phyloP scores from a whole-genome alignment of 805 yeast species.

The Starmerella gropengiesseri region DNA sequence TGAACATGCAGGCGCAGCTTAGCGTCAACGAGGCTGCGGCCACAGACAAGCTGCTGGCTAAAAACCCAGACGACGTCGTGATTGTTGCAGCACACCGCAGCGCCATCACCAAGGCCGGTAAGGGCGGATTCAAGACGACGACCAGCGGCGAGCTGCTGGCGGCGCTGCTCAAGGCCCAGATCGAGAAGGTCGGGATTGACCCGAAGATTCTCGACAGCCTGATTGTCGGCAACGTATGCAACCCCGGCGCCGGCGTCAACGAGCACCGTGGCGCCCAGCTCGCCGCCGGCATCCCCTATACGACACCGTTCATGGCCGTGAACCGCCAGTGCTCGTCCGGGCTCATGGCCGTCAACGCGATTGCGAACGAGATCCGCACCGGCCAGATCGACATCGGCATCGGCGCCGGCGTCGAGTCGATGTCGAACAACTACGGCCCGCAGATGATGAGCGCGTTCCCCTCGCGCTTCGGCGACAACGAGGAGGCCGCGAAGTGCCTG shows the following conservation, averaged over 20 bases:
- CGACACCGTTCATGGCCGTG: constrained; percentile 67
- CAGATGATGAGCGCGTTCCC: constrained; percentile 56
- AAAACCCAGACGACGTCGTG: constrained; percentile 80
- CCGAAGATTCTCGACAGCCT: constrained; percentile 66
- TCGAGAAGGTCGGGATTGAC: constrained; percentile 43
- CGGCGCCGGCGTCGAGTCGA: constrained; percentile 88
- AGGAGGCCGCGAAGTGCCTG: constrained; percentile 59
- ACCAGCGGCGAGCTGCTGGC: constrained; percentile 68
- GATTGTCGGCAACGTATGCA: constrained; percentile 82
- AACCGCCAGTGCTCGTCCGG: constrained; percentile 96
- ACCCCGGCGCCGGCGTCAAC: constrained; percentile 87
- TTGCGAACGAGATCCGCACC: constrained; percentile 73
- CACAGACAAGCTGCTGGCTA: constrained; percentile 34
- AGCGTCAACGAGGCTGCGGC: constrained; percentile 28
- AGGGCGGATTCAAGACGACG: constrained; percentile 74
- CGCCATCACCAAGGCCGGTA: constrained; percentile 77
- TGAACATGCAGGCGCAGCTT: constrained; percentile 28
- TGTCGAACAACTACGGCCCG: constrained; percentile 85
- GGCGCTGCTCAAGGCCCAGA: constrained; percentile 51
- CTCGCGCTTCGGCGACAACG: constrained; percentile 31
- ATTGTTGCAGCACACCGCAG: constrained; percentile 85
- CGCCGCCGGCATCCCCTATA: constrained; percentile 81
- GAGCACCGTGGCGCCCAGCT: constrained; percentile 88
- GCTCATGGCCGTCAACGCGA: constrained; percentile 75
- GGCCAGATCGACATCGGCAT: constrained; percentile 90